Percentiles rank a stretch among this genome's conserved stretches.
phyloP scores from a whole-genome alignment of 805 yeast species.

The Wickerhamiella sorbophila region DNA sequence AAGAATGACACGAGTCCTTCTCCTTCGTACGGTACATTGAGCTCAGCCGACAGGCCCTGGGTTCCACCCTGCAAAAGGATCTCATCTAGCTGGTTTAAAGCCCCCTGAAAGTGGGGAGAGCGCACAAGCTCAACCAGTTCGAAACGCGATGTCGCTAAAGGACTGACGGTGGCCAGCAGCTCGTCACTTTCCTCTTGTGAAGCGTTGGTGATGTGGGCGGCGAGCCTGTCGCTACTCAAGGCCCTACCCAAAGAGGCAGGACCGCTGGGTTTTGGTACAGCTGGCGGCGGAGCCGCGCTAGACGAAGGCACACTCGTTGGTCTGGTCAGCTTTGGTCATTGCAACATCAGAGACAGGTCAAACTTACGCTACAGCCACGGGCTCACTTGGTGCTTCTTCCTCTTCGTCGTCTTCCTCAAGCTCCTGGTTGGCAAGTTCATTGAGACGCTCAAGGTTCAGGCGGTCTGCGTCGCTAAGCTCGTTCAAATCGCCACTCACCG shows the following conservation, averaged over 20 bases:
- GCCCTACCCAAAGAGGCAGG: not conserved
- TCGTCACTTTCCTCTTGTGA: slow-evolving; percentile 26
- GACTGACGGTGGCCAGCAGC: slow-evolving; percentile 32
- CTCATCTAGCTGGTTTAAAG: slow-evolving; percentile 29
- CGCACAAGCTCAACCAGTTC: slow-evolving; percentile 32
- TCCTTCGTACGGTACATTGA: slow-evolving; percentile 37
- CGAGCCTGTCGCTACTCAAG: slow-evolving; percentile 17
- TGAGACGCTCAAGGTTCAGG: slow-evolving; percentile 34
- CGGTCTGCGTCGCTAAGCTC: slow-evolving; percentile 47
- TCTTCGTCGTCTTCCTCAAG: slow-evolving; percentile 13
- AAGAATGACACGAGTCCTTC: slow-evolving; percentile 43
- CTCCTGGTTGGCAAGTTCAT: slow-evolving; percentile 26
- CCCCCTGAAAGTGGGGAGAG: slow-evolving; percentile 36
- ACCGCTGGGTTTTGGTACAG: too few relatives aligned
- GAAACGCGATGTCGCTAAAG: slow-evolving; percentile 23
- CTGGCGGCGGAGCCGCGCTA: too few relatives aligned
- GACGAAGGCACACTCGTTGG: not conserved
- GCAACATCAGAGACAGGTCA: too few relatives aligned
- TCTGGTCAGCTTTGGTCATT: not conserved
- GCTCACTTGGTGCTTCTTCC: slow-evolving; percentile 1
- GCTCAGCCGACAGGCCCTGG: slow-evolving; percentile 6
- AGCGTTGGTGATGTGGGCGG: slow-evolving; percentile 22
- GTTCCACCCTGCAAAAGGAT: slow-evolving; percentile 23
- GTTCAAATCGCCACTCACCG: slow-evolving; percentile 44
- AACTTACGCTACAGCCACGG: not conserved